Conservation (phyloP, 306 rosid genomes). For the Astragalus membranaceus region DNA sequence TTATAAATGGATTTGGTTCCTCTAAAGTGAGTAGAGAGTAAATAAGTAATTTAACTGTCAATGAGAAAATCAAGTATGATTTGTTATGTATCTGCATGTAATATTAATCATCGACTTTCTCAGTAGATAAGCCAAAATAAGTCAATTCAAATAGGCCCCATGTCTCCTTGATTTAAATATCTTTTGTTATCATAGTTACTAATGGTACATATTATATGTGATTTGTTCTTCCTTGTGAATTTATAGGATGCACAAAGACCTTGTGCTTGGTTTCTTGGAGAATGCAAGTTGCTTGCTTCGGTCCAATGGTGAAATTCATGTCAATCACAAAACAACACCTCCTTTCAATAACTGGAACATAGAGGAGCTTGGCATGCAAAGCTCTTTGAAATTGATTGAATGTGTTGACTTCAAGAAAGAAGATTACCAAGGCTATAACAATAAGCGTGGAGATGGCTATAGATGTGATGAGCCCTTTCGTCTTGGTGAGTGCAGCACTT, state of each 20-base stretch:
- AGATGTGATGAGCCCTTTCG: slow-evolving; percentile 47
- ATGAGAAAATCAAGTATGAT: no score
- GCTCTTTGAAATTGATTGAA: slow-evolving; percentile 18
- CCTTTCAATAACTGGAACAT: slow-evolving; percentile 40
- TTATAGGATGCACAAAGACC: slow-evolving; percentile 44
- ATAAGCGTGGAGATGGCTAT: slow-evolving; percentile 42
- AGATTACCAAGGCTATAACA: slow-evolving; percentile 46
- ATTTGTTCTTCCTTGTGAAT: neutral
- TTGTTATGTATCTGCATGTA: no score
- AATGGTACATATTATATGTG: neutral
- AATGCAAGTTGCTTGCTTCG: slow-evolving; percentile 47
- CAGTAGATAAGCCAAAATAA: no score
- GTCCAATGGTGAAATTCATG: slow-evolving; percentile 49
- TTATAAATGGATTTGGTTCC: no score
- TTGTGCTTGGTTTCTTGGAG: slow-evolving; percentile 40
- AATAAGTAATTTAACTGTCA: no score
- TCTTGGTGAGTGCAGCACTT: slow-evolving; percentile 55
- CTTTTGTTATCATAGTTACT: neutral
- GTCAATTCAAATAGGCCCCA: no score
- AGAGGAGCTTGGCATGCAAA: slow-evolving; percentile 23
- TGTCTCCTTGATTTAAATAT: no score
- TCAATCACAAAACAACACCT: slow-evolving; percentile 42
- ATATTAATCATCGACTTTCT: no score
- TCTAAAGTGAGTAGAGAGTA: no score
- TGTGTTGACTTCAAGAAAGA: slow-evolving; percentile 35